Conservation (phyloP, 768 basidiomycete genomes). For the Podaxis rugospora region DNA sequence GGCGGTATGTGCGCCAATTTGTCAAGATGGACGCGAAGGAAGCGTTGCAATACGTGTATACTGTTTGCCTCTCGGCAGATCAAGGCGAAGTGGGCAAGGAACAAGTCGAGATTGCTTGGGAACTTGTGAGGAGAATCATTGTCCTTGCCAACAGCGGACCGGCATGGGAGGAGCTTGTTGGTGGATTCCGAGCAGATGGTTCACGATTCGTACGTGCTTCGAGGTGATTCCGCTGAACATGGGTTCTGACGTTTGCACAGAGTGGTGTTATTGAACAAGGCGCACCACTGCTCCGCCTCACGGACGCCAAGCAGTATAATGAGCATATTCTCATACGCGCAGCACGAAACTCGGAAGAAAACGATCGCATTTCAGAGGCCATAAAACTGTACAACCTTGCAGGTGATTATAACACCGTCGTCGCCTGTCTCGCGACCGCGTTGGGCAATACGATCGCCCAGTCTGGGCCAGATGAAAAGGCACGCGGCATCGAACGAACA, state of each 20-base stretch:
- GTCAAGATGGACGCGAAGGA: slow-evolving; percentile 91
- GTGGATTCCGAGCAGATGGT: slow-evolving; percentile 88
- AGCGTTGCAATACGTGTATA: slow-evolving; percentile 92
- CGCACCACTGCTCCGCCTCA: slow-evolving; percentile 68
- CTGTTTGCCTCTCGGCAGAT: slow-evolving; percentile 74
- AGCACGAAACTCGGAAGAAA: slow-evolving; percentile 76
- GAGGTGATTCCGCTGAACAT: background rate
- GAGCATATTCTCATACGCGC: slow-evolving; percentile 80
- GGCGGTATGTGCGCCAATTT: slow-evolving; percentile 92
- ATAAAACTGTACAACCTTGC: slow-evolving; percentile 96
- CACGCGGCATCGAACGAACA: slow-evolving; percentile 63
- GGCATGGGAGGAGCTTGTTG: slow-evolving; percentile 90
- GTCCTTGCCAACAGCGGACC: slow-evolving; percentile 73
- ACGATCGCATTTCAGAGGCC: slow-evolving; percentile 82
- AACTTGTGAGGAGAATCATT: slow-evolving; percentile 73
- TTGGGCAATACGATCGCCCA: slow-evolving; percentile 79
- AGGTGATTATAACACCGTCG: slow-evolving; percentile 83
- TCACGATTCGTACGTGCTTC: slow-evolving; percentile 70
- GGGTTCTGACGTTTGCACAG: slow-evolving; percentile 31
- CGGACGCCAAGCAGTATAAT: slow-evolving; percentile 65
- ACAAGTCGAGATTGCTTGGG: slow-evolving; percentile 80
- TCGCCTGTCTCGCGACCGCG: slow-evolving; percentile 81
- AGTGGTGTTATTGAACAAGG: slow-evolving; percentile 86
- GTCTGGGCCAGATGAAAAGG: slow-evolving; percentile 58
- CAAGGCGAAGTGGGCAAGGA: slow-evolving; percentile 72